Conservation (phyloP, 768 basidiomycete species). For the Multifurca ochricompacta region DNA sequence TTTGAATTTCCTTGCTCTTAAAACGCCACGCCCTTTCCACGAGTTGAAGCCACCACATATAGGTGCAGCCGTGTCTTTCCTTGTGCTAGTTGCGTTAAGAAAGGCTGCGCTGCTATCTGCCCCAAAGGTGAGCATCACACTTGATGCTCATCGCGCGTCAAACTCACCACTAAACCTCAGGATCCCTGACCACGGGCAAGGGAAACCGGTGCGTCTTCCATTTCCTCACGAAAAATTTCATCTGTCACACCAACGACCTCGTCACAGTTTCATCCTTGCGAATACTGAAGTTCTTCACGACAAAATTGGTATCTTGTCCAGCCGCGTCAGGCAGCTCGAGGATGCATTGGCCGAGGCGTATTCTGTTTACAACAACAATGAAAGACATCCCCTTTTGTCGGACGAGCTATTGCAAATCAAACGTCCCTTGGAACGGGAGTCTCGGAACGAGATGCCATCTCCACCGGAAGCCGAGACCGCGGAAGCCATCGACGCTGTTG, state of each 20-base stretch:
- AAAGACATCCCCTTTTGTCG: constrained; percentile 49
- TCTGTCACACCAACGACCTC: background rate
- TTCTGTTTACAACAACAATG: constrained; percentile 34
- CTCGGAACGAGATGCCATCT: constrained; percentile 31
- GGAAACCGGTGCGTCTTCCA: constrained; percentile 48
- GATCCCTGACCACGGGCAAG: constrained; percentile 65
- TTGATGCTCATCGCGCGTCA: background rate
- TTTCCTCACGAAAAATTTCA: constrained; percentile 16
- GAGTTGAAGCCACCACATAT: background rate
- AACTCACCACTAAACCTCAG: constrained; percentile 28
- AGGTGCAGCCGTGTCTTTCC: constrained; percentile 63
- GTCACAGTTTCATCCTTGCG: constrained; percentile 54
- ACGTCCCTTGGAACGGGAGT: constrained; percentile 57
- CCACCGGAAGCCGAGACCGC: constrained; percentile 36
- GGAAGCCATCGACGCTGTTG: constrained; percentile 56
- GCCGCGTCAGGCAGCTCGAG: constrained; percentile 59
- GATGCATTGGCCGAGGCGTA: constrained; percentile 55
- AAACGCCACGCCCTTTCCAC: background rate
- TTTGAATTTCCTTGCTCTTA: constrained; percentile 27
- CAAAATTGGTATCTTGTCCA: constrained; percentile 53
- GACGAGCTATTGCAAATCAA: constrained; percentile 60
- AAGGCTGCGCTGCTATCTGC: constrained; percentile 49
- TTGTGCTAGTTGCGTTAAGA: constrained; percentile 37
- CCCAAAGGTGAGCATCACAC: constrained; percentile 42
- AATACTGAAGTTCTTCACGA: constrained; percentile 65